Evolutionary conservation across 2,329 filamentous ascomycete genomes (phyloP).

Genomic region (Trichoderma sp.): DNA sequence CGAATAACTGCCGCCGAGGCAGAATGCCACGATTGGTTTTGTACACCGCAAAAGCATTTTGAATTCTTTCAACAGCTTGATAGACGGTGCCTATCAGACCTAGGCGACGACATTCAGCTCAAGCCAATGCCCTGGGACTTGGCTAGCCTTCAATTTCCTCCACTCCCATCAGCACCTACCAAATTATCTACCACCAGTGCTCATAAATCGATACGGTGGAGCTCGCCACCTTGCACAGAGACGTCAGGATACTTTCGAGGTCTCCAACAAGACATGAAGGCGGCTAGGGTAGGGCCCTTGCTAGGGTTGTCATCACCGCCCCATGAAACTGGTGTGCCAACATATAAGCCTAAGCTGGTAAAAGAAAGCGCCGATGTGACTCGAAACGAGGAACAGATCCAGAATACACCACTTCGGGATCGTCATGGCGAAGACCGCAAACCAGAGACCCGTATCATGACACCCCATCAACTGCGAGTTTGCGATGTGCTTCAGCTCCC

Average conservation of each 20-base stretch:
- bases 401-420: background rate
- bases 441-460: background rate
- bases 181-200: background rate
- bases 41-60: conserved; percentile 34
- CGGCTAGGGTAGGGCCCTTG: background rate
- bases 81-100: conserved; percentile 30
- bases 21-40: conserved; percentile 38
- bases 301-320: background rate
- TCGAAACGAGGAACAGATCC: background rate
- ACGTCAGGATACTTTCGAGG: conserved; percentile 1
- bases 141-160: conserved; percentile 29
- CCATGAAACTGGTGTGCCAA: background rate
- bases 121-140: conserved; percentile 39
- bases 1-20: conserved; percentile 35
- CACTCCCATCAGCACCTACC: background rate
- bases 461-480: conserved; percentile 11
- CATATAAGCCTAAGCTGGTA: background rate
- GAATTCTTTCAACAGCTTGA: conserved; percentile 38
- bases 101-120: conserved; percentile 31
- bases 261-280: background rate
- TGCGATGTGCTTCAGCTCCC: conserved; percentile 28
- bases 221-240: background rate
- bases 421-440: background rate
- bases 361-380: background rate
- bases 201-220: background rate